Conservation (phyloP, 768 basidiomycete species). For the Daedalea quercina region DNA sequence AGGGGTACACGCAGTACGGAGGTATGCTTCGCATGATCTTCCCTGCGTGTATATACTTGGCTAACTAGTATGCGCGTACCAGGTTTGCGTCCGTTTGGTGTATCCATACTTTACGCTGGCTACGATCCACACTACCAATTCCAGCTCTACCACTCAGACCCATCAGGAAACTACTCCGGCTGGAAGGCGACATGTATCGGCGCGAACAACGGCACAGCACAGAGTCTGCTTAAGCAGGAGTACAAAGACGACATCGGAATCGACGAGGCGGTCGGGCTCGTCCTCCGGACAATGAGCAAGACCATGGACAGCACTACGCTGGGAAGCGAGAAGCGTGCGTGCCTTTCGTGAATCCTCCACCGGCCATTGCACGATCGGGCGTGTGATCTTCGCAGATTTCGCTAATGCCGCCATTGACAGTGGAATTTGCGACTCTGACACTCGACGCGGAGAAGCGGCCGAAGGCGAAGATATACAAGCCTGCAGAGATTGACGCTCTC, state of each 20-base stretch:
- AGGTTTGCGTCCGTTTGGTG: conserved; percentile 98
- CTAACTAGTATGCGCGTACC: conserved; percentile 6
- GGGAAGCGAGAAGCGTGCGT: conserved; percentile 90
- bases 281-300: conserved; percentile 95
- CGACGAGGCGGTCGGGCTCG: conserved; percentile 89
- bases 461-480: conserved; percentile 86
- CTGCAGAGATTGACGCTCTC: conserved; percentile 82
- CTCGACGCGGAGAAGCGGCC: conserved; percentile 74
- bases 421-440: conserved; percentile 94
- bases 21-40: conserved; percentile 39
- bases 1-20: conserved; percentile 96
- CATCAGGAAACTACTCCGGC: conserved; percentile 96
- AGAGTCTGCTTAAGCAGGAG: conserved; percentile 94
- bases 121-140: conserved; percentile 94
- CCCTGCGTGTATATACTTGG: background rate
- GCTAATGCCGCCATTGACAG: conserved; percentile 32
- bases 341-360: background rate
- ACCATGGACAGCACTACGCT: conserved; percentile 99
- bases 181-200: conserved; percentile 99
- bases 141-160: conserved; percentile 98
- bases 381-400: background rate
- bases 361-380: background rate
- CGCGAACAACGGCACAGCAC: conserved; percentile 96
- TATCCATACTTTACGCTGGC: conserved; percentile 93
- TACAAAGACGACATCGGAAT: conserved; percentile 93